These are phyloP conservation scores for Rhodocollybia butyracea DNA, from an alignment of 768 basidiomycete genomes.

Conservation along the genomic window DNA sequence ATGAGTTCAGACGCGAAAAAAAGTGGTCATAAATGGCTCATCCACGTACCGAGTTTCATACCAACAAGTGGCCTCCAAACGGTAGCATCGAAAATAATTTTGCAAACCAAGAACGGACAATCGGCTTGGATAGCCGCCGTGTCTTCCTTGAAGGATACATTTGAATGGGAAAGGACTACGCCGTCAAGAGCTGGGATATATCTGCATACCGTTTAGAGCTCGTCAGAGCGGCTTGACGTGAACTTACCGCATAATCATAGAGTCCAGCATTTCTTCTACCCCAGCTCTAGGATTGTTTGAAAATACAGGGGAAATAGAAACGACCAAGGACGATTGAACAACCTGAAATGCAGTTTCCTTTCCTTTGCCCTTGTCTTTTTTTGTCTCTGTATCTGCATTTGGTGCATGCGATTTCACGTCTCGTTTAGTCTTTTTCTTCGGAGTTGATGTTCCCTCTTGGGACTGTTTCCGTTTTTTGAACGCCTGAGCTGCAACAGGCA, in stretches of 20 bases:
- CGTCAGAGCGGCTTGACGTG: too few relatives aligned
- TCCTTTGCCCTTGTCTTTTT: constrained; percentile 34
- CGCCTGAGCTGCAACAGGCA: constrained; percentile 10
- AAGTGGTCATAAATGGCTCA: constrained; percentile 1
- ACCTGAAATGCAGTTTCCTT: constrained; percentile 54
- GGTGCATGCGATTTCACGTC: constrained; percentile 20
- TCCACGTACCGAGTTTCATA: constrained; percentile 67
- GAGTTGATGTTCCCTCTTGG: constrained; percentile 18
- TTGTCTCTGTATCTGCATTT: constrained; percentile 34
- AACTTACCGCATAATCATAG: constrained; percentile 92
- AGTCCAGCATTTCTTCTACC: constrained; percentile 87
- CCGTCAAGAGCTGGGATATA: constrained; percentile 86
- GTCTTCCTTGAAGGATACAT: constrained; percentile 60
- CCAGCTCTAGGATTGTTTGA: constrained; percentile 69
- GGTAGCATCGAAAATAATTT: constrained; percentile 76
- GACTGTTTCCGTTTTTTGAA: constrained; percentile 52
- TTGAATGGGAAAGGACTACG: constrained; percentile 84
- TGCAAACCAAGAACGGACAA: constrained; percentile 80
- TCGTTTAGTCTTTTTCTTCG: constrained; percentile 37
- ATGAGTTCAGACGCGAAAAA: background rate
- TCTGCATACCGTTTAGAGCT: constrained; percentile 50
- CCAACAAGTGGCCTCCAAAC: constrained; percentile 87
- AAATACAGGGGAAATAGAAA: constrained; percentile 83
- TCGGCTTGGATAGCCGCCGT: constrained; percentile 73
- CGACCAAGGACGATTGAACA: constrained; percentile 59